Evolutionary conservation across 176 grass and related monocot species (phyloP).

Genomic region (Areca catechu): DNA sequence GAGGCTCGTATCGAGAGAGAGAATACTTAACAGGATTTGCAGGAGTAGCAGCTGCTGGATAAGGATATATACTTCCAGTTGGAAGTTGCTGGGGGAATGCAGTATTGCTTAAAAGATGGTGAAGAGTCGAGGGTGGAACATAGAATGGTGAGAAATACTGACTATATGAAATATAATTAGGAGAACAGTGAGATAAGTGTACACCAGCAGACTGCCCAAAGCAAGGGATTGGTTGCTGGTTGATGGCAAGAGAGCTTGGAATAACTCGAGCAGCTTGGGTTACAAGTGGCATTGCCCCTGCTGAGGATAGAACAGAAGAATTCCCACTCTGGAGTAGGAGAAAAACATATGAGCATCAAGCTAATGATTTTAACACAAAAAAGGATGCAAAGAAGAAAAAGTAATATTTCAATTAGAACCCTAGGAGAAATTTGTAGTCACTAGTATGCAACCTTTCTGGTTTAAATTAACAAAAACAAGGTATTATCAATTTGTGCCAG

Average conservation of each 20-base stretch:
- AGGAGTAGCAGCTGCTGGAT: slow-evolving; percentile 33
- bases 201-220: slow-evolving; percentile 62
- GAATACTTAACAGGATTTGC: slow-evolving; percentile 47
- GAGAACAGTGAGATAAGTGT: slow-evolving; percentile 52
- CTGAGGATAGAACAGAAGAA: slow-evolving; percentile 10
- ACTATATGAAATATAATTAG: slow-evolving; percentile 62
- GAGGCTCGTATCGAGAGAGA: slow-evolving; percentile 51
- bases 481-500: too few species aligned
- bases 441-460: too few species aligned
- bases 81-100: slow-evolving; percentile 59
- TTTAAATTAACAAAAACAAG: too few species aligned
- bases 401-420: too few species aligned
- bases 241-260: slow-evolving; percentile 58
- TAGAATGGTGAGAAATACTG: slow-evolving; percentile 68
- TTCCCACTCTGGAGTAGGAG: too few species aligned
- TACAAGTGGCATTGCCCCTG: slow-evolving; percentile 39
- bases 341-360: too few species aligned
- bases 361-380: too few species aligned
- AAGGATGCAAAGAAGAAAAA: too few species aligned
- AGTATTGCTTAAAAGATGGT: slow-evolving; percentile 57
- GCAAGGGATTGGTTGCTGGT: slow-evolving; percentile 54
- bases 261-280: slow-evolving; percentile 37
- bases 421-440: too few species aligned
- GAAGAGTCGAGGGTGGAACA: slow-evolving; percentile 44
- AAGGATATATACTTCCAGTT: slow-evolving; percentile 46